Evolutionary conservation across 371 early-diverging fungal species (phyloP).

Genomic region (Dinochytrium kinnereticum): DNA sequence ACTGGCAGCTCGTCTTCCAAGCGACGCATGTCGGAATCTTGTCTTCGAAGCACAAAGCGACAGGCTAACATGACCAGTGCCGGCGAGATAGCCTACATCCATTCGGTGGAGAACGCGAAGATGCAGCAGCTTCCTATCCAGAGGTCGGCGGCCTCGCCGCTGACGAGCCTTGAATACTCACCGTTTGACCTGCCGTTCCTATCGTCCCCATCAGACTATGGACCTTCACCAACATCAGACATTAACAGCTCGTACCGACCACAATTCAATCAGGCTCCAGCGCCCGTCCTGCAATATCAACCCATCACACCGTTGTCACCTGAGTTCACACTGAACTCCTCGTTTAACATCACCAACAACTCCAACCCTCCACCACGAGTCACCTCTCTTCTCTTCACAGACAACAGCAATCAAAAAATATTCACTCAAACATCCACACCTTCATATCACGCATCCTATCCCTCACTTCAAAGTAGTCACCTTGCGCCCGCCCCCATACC

Average conservation of each 20-base stretch:
- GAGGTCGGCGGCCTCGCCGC: too few species aligned
- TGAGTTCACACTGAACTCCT: background rate
- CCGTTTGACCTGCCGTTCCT: background rate
- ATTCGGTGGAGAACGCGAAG: too few species aligned
- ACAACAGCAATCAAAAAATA: background rate
- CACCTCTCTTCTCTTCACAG: background rate
- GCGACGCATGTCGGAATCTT: too few species aligned
- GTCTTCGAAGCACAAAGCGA: too few species aligned
- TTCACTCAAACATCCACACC: too few species aligned
- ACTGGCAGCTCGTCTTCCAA: too few species aligned
- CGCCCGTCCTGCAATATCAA: background rate
- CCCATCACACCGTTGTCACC: slow-evolving; percentile 3
- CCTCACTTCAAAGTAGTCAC: too few species aligned
- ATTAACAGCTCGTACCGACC: background rate
- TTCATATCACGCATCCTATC: too few species aligned
- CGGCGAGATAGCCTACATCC: too few species aligned
- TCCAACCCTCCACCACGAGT: background rate
- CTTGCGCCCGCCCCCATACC: too few species aligned
- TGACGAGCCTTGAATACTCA: background rate
- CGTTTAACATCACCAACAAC: background rate
- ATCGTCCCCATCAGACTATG: background rate
- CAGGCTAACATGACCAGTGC: too few species aligned
- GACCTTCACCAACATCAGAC: background rate
- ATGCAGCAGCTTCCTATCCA: too few species aligned
- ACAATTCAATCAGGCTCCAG: background rate